phyloP scores from a whole-genome alignment of 1,284 basidiomycete species.

The Irpex lacteus region DNA sequence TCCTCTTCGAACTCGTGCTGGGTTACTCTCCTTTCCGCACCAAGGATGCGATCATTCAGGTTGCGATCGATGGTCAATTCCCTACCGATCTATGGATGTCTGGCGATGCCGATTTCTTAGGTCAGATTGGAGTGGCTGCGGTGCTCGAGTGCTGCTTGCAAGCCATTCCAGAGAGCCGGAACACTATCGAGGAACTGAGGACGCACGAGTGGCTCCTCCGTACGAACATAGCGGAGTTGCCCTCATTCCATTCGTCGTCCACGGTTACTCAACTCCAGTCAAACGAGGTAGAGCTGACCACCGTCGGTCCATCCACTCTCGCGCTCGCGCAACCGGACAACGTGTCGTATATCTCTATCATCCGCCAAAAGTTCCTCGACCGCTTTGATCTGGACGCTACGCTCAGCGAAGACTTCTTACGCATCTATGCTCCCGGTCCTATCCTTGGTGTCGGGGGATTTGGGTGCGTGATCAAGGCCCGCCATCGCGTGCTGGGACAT shows the following conservation, averaged over 20 bases:
- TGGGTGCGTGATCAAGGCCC: neutral
- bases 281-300: neutral
- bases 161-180: neutral
- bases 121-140: neutral
- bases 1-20: neutral
- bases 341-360: neutral
- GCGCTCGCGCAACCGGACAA: neutral
- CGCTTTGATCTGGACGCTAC: neutral
- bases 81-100: neutral
- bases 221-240: too few species aligned
- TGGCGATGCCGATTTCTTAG: neutral
- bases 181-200: neutral
- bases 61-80: neutral
- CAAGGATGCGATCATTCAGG: neutral
- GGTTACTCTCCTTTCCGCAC: neutral
- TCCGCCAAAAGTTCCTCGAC: neutral
- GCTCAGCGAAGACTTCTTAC: neutral
- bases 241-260: too few species aligned
- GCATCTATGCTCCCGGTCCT: neutral
- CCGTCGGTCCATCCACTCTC: neutral
- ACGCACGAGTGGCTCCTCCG: neutral
- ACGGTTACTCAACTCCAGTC: too few species aligned
- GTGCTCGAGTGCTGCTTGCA: neutral
- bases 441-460: neutral
- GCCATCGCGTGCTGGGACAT: neutral